Evolutionary conservation across 2,329 filamentous ascomycete genomes (phyloP), one percentile per base, ranked within the genome.

Genomic region (Aspergillus ibericus): DNA sequence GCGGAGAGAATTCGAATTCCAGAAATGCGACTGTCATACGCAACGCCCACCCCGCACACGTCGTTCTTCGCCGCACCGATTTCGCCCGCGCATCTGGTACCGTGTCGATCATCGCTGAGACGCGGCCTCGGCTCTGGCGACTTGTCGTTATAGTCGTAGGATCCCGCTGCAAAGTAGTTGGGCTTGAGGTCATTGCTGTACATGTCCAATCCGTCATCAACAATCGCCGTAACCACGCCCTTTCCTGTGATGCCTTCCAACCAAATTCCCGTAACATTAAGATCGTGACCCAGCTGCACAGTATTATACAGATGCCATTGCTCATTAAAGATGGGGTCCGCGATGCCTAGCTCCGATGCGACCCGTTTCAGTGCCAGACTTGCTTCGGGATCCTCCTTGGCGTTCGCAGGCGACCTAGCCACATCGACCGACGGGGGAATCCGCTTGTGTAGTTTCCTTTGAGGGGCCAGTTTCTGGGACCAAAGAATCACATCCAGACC

Each of bases 191-290:
- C 95, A 25, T 91, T 84, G 79, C 93, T 98, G 78, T 96, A 86
- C 89, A 99, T 95, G 71, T 99, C 95, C 64, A 99, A 77, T 0
- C 95, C 95, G 76, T 99, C 95, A 70, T 99, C 95, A 3, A 99
- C 91, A 66, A 99, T 95, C 55, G 93, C 93, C 2, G 96, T 92
- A 1, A 91, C 96, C 16, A 90, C 85, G 61, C 93, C 93, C 68
- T 91, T 86, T 55, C 95, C 95, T 0, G 93, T 98, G 58, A 97
- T 88, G 4, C 93, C 93, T 66, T 95, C 86, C 67, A 91, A 73
- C 95, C 95, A 99, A 5, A 98, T 83, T 12, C 88, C 92, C 0
- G 92, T 96, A n/a, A 98, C 92, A 69, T 99, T 99, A 70, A 99
- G 85, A 73, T 99, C 95, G 76, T 98, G 91, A 5, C 93, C 93